Evolutionary conservation across 148 eudicot species (phyloP), one percentile per base, ranked within the genome.

Genomic region (Persicaria tinctoria): DNA sequence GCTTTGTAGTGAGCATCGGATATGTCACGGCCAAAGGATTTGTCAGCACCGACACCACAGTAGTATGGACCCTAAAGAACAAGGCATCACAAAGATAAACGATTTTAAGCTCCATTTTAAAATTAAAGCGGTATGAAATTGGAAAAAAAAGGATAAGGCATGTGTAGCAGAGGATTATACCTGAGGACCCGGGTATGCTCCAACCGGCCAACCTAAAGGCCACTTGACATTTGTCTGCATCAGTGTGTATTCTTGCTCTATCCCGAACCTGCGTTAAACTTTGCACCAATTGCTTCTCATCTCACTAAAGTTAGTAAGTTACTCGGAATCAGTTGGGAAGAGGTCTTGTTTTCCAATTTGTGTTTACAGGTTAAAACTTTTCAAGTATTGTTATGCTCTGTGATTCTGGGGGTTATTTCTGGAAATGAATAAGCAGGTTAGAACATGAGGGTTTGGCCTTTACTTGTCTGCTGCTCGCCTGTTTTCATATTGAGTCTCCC

Each of bases 101-200:
- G 41, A 32, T 1, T 32, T 32, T 32, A 32, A 32, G 56, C 5
- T 53, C 1, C 56, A 53, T 12, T 0, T 53, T 1, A 53, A 66
- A 17, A 32, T 38, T 44, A 68, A 32, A 46, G 4, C 17, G 1
- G 56, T 14, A 5, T 4, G 1, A 53, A 51, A 53, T 53, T 32
- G 41, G 56, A 53, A 53, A 4, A 53, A 14, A n/a, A n/a, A n/a
- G n/a, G 5, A 9, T 1, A 60, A 27, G 8, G 66, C 4, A 7
- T 56, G 8, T 20, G 8, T 18, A 59, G 2, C 8, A 18, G 66
- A 18, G 66, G 13, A 2, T 23, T 18, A 59, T 59, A 59, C 98
- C 97, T 95, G 99, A 78, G 99, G 99, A 83, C 99, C 99, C 64
- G 99, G 99, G 78, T 85, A 95, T 70, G 92, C 99, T 85, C 99